Base-by-base conservation (phyloP, 768 basidiomycete genomes). In the Epithele typhae region DNA sequence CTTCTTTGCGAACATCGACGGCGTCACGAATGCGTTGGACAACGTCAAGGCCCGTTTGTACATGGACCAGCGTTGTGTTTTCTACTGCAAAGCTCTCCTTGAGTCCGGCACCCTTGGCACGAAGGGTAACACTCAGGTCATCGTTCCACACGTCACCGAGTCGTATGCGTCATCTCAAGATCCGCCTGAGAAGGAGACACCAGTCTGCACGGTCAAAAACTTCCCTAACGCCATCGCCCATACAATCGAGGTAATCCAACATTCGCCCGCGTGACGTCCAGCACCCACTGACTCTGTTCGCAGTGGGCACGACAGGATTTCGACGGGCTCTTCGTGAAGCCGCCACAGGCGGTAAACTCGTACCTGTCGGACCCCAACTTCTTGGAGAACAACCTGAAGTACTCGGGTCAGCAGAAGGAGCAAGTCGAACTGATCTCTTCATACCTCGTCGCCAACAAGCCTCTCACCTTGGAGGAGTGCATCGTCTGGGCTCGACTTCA, bases 21-120 rank as follows among this genome's bases (percentile, higher is more conserved):
- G 92, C 42, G 92, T 98, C 0, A 99, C 96, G 10, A 99, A 99
- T 64, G 96, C 96, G 23, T 70, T 99, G 40, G 96, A 99, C 70
- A 99, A 99, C 53, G 84, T 98, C 39, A 81, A 88, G 73, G 93
- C 96, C 54, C 91, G 94, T 92, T 75, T 89, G 45, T 98, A 99
- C 70, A 97, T 99, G 95, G 96, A 99, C 62, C 87, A 92, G 59
- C 87, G 96, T 45, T 98, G 96, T 60, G 87, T 99, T 32, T 90
- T 97, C 72, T 97, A 90, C 69, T 78, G 84, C 64, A 99, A 98
- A 63, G 92, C 96, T 25, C 73, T 99, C 17, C 78, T 99, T 35
- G 96, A 99, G 59, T 97, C 96, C 12, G 96, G 96, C 8, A 99
- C 96, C 15, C 79, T 99, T 50, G 96, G 96, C 43, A 99, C 96